Evolutionary conservation across 2,329 filamentous ascomycete species (phyloP).

Genomic region (Arachnomyces sp.): DNA sequence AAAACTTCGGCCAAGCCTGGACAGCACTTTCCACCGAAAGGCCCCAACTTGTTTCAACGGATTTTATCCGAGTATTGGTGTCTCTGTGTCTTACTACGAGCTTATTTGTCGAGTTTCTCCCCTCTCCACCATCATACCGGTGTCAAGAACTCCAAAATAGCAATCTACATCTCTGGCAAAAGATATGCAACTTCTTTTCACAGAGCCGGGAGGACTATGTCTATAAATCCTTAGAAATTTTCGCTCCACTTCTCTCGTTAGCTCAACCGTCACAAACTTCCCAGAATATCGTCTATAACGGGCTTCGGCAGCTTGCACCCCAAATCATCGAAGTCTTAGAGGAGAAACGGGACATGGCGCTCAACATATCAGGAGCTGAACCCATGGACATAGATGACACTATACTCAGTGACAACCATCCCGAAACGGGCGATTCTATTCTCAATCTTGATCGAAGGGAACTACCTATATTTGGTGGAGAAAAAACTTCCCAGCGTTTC

Average conservation of each 20-base stretch:
- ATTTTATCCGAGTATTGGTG: slow-evolving; percentile 43
- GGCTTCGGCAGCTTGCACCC: slow-evolving; percentile 19
- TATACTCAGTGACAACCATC: slow-evolving; percentile 20
- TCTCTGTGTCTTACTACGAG: slow-evolving; percentile 40
- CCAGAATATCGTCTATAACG: slow-evolving; percentile 15
- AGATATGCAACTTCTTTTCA: slow-evolving; percentile 26
- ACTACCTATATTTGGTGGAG: slow-evolving; percentile 23
- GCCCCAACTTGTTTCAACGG: slow-evolving; percentile 37
- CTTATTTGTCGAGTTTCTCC: slow-evolving; percentile 29
- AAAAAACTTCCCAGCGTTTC: slow-evolving; percentile 28
- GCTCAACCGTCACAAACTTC: slow-evolving; percentile 13
- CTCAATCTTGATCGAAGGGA: slow-evolving; percentile 26
- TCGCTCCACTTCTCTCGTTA: slow-evolving; percentile 26
- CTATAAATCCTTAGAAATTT: slow-evolving; percentile 24
- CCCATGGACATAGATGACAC: slow-evolving; percentile 38
- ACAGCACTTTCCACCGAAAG: slow-evolving; percentile 33
- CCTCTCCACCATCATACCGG: slow-evolving; percentile 23
- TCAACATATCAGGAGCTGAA: slow-evolving; percentile 18
- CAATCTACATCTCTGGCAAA: slow-evolving; percentile 25
- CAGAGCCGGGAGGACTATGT: slow-evolving; percentile 21
- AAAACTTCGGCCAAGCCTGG: slow-evolving; percentile 39
- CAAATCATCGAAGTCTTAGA: slow-evolving; percentile 27
- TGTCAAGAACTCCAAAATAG: slow-evolving; percentile 21
- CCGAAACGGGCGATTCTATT: slow-evolving; percentile 17
- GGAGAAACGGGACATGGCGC: slow-evolving; percentile 17